Evolutionary conservation across 768 basidiomycete species (phyloP).

Genomic region (Collybia sp.): DNA sequence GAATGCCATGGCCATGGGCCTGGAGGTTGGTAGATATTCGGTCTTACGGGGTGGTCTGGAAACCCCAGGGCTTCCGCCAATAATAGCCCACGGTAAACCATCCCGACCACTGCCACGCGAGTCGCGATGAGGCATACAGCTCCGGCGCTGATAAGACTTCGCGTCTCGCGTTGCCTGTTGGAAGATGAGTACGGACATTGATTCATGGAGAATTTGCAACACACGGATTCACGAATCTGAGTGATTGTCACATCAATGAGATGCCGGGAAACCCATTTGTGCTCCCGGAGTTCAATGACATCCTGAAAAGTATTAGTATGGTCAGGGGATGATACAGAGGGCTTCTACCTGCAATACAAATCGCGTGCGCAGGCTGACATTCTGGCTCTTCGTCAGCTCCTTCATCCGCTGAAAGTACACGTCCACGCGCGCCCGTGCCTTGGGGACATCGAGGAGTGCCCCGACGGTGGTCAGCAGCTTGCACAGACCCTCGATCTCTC

Average conservation of each 20-base stretch:
- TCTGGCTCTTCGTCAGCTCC: slow-evolving; percentile 67
- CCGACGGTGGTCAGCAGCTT: slow-evolving; percentile 91
- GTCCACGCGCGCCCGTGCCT: slow-evolving; percentile 82
- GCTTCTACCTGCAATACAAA: slow-evolving; percentile 88
- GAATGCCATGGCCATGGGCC: slow-evolving; percentile 62
- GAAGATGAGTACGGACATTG: slow-evolving; percentile 5
- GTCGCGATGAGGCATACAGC: slow-evolving; percentile 85
- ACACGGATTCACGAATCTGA: slow-evolving; percentile 79
- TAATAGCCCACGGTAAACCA: slow-evolving; percentile 89
- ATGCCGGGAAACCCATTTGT: slow-evolving; percentile 76
- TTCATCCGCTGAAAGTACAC: slow-evolving; percentile 93
- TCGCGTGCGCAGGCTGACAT: slow-evolving; percentile 82
- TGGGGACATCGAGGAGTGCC: slow-evolving; percentile 69
- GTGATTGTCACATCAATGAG: slow-evolving; percentile 77
- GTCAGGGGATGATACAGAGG: slow-evolving; percentile 4
- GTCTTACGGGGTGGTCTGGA: slow-evolving; percentile 67
- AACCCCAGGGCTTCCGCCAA: slow-evolving; percentile 37
- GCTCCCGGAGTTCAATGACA: slow-evolving; percentile 81
- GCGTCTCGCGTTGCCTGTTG: slow-evolving; percentile 65
- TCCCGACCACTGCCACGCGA: slow-evolving; percentile 86
- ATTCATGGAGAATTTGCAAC: slow-evolving; percentile 26
- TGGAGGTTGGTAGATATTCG: slow-evolving; percentile 82
- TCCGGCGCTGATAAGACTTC: slow-evolving; percentile 52
- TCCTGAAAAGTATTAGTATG: slow-evolving; percentile 55
- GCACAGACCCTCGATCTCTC: slow-evolving; percentile 95